A percentile compares a stretch with the other conserved stretches of the same genome.
Conservation (phyloP, 345 rosid genomes). For the Xanthoceras sorbifolium region DNA sequence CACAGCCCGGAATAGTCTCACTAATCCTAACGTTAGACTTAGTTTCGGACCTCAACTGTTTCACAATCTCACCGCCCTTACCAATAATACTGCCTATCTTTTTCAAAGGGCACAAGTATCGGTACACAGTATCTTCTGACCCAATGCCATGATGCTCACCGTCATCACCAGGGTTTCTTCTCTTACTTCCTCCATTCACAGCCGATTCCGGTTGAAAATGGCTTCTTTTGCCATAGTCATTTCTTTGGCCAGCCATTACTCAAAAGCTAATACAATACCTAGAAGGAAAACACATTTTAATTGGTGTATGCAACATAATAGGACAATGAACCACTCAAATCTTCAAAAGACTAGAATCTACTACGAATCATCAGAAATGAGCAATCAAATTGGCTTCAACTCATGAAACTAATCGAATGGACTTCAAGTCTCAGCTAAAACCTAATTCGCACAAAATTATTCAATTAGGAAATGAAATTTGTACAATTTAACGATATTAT, state of each 20-base stretch:
- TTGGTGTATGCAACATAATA: too few species aligned
- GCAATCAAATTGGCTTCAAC: too few species aligned
- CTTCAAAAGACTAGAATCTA: background rate
- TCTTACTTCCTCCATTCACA: conserved; percentile 55
- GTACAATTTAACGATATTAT: background rate
- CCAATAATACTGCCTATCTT: conserved; percentile 72
- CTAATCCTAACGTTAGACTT: conserved; percentile 56
- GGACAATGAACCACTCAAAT: background rate
- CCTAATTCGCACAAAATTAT: background rate
- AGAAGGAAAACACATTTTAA: background rate
- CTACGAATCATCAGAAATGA: too few species aligned
- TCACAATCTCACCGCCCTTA: conserved; percentile 64
- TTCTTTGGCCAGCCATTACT: conserved; percentile 50
- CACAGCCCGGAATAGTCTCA: conserved; percentile 54
- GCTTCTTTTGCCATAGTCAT: conserved; percentile 47
- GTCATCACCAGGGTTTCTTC: conserved; percentile 46
- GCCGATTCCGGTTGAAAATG: conserved; percentile 46
- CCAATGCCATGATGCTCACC: conserved; percentile 46
- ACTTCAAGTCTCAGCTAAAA: background rate
- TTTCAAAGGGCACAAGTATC: conserved; percentile 56
- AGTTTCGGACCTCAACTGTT: conserved; percentile 59
- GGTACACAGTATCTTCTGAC: conserved; percentile 57
- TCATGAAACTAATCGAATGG: too few species aligned
- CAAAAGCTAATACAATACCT: background rate
- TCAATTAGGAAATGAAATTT: background rate